A percentile compares a stretch with the other conserved stretches of the same genome.
Evolutionary conservation across 164 flowering plant species (phyloP).

Genomic region (Vitis riparia): DNA sequence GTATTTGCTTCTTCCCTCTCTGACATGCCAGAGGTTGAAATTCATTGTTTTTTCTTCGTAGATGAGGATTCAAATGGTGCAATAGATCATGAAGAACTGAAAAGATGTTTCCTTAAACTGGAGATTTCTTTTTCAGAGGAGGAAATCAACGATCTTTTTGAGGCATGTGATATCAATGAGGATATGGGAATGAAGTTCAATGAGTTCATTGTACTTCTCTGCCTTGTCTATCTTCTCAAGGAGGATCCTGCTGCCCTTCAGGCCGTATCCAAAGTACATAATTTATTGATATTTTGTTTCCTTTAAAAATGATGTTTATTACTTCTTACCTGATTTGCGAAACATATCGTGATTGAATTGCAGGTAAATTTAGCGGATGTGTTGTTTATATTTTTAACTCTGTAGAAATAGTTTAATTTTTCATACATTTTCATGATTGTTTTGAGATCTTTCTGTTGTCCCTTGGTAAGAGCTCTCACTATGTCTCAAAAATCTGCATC

Average conservation of each 20-base stretch:
- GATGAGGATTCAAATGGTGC: slow-evolving; percentile 86
- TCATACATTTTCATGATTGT: background rate
- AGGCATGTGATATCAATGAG: slow-evolving; percentile 81
- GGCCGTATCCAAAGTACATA: slow-evolving; percentile 52
- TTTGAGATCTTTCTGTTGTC: background rate
- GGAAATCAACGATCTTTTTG: slow-evolving; percentile 77
- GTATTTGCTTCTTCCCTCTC: too few species aligned
- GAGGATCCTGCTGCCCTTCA: slow-evolving; percentile 53
- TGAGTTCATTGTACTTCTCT: slow-evolving; percentile 93
- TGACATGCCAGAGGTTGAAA: too few species aligned
- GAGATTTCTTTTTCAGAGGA: slow-evolving; percentile 71
- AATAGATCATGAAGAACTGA: slow-evolving; percentile 85
- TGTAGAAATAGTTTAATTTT: too few species aligned
- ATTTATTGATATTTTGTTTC: background rate
- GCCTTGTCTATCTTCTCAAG: slow-evolving; percentile 92
- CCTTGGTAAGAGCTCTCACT: too few species aligned
- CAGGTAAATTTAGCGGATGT: too few species aligned
- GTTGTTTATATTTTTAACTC: too few species aligned
- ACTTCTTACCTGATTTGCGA: too few species aligned
- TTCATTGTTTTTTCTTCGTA: slow-evolving; percentile 16
- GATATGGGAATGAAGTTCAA: slow-evolving; percentile 81
- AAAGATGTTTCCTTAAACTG: slow-evolving; percentile 65
- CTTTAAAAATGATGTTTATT: too few species aligned
- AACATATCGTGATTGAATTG: too few species aligned
- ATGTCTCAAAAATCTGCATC: too few species aligned